Base-by-base conservation (phyloP, 768 basidiomycete species). In the Boletus rufocinnamomeus region DNA sequence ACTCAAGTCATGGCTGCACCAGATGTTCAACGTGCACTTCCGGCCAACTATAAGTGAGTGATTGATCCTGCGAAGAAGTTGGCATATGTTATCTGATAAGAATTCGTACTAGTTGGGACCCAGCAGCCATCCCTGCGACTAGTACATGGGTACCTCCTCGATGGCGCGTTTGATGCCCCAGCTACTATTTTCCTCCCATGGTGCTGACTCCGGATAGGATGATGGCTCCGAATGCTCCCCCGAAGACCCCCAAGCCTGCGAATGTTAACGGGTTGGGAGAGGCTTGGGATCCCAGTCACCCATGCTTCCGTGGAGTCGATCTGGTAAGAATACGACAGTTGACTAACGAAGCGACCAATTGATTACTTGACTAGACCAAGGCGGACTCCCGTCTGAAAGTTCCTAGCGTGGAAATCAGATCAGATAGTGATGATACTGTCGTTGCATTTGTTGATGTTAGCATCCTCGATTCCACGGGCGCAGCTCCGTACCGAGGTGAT, bases 391-490 rank as follows among this genome's bases (percentile, higher is more conserved):
- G 65, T 13, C 34, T 70, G 32, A 70, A 69, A 46, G 52, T 60
- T 8, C 69, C 69, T 3, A 53, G 23, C 21, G 67, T 71, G 21
- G 67, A 71, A 43, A 71, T 70, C 32, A 58, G 45, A 56, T 62
- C 64, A 8, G 58, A 53, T 23, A 61, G 58, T 13, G 61, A 71
- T n/a, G 63, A 67, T 28, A 57, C 67, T 5, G 10, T 58, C 25
- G 43, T 63, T 19, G 69, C 69, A 0, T 70, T 70, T 25, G 59
- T 63, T 2, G 66, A 75, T 34, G 74, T 76, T 10, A 66, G 70
- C 34, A 74, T 76, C 41, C 51, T 76, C 21, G 75, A 76, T 55
- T 76, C 72, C 37, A 76, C 75, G 4, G 75, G 75, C 1, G 44
- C 57, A 6, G 54, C 54, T 19, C 75, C 75, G 1, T 75, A 75